Evolutionary conservation across 371 early-diverging fungal species (phyloP), one percentile per base, ranked within the genome.

Genomic region (Mortierella sp.): DNA sequence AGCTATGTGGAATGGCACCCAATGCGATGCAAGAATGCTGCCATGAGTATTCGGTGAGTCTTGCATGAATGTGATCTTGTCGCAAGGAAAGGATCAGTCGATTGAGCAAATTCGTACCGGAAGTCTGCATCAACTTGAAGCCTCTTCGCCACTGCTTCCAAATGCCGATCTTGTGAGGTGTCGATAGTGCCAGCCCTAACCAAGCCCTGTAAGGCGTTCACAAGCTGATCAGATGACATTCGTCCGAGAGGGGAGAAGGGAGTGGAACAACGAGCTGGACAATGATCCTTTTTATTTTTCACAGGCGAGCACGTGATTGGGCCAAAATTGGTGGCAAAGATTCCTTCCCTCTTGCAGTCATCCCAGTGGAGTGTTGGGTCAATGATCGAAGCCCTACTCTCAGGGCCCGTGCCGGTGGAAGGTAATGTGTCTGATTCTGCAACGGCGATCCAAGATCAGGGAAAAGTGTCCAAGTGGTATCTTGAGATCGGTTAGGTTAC

Each of bases 81-180:
- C 24, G 34, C 29, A n/a, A 21, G 25, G 27, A 39, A 12, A 27
- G 14, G 1, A 9, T 37, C 4, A 3, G 31, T n/a, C 27, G 16
- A 24, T 27, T 17, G 22, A 10, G 3, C 47, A 22, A 44, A 22
- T 46, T 24, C 9, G 16, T 67, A 73, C 73, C 73, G 63, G 43
- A 62, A 67, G n/a, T 53, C 63, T 25, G 45, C 41, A 48, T 73
- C 73, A 27, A 49, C 50, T 27, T 73, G 73, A 8, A 73, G 54
- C 25, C 55, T 40, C 31, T 73, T 67, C 0, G 73, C 63, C 8
- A 63, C 39, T 4, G 43, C 49, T 1, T 73, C 73, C 14, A 73
- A 48, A 28, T 67, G 55, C 50, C 37, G 51, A n/a, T 55, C 51
- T 19, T 51, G 22, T 1, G 67, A 51, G 24, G 14, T 60, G 31